Conservation (phyloP, 768 basidiomycete species). For the Lactarius evosmus region DNA sequence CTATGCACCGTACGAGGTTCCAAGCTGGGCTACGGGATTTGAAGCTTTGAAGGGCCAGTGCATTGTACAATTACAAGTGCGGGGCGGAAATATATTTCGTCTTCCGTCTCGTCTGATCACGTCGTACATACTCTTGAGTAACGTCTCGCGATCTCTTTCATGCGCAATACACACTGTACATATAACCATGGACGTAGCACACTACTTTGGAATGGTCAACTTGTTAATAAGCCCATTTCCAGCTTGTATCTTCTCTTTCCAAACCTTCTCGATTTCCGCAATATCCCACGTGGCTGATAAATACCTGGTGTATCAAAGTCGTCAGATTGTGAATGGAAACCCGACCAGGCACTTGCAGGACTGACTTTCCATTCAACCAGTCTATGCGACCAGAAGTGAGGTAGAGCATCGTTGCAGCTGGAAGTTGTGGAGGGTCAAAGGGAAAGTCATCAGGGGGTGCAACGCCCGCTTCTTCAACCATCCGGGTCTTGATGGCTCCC, state of each 20-base stretch:
- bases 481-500: conserved; percentile 10
- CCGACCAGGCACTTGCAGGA: neutral
- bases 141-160: neutral
- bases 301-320: neutral
- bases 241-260: too few species aligned
- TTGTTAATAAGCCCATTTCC: too few species aligned
- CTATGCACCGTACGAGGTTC: neutral
- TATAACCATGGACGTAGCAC: neutral
- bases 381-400: conserved; percentile 30
- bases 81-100: neutral
- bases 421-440: conserved; percentile 28
- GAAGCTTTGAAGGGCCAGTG: too few species aligned
- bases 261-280: too few species aligned
- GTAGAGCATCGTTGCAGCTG: conserved; percentile 31
- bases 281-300: too few species aligned
- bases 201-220: too few species aligned
- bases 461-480: conserved; percentile 1
- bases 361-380: conserved; percentile 29
- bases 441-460: conserved; percentile 7
- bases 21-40: neutral
- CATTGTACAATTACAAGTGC: too few species aligned
- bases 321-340: neutral
- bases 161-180: neutral
- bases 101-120: neutral
- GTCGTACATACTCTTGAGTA: neutral